Base-by-base conservation (phyloP, 352 stramenopile genomes). In the Aphanomyces euteiches region DNA sequence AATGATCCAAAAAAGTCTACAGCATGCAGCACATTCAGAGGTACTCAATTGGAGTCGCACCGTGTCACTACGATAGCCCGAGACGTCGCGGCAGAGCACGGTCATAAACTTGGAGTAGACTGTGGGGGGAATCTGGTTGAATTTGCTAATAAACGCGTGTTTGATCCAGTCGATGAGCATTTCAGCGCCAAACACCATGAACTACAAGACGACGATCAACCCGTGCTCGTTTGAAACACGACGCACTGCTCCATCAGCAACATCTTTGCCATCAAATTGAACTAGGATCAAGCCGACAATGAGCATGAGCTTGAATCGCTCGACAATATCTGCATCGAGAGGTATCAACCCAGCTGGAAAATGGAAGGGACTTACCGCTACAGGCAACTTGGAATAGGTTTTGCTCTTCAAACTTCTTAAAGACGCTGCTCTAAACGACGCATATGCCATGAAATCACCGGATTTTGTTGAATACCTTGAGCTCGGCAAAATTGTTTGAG, bases 71-170 rank as follows among this genome's bases (percentile, higher is more conserved):
- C 93, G 91, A 83, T 96, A 97, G n/a, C 90, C 93, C 7, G 94
- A 97, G 47, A 98, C 79, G 73, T 99, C 96, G 12, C 90, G 89
- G 12, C 93, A 96, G 12, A 99, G 80, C 41, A 98, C 89, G 13
- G 96, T 95, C 66, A 90, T 87, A 77, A 98, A 98, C 74, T 98
- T 97, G 61, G 85, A 90, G 77, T 99, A 99, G 37, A 98, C 85
- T 3, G 75, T 82, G 40, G 94, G 93, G 41, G 95, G 84, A 54
- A 99, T 93, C 50, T 93, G 87, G 76, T 99, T 99, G 80, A 99
- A 99, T 72, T 99, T 99, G 58, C 93, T 98, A 73, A 99, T 99
- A 79, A 99, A 99, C 4, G 91, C 92, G 78, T 99, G 97, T 79
- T 99, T 99, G 67, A 99, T 91, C 93, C 95, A 99, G 81, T 99